Evolutionary conservation across 352 stramenopile species (phyloP).

Genomic region (Globisporangium emineosum): DNA sequence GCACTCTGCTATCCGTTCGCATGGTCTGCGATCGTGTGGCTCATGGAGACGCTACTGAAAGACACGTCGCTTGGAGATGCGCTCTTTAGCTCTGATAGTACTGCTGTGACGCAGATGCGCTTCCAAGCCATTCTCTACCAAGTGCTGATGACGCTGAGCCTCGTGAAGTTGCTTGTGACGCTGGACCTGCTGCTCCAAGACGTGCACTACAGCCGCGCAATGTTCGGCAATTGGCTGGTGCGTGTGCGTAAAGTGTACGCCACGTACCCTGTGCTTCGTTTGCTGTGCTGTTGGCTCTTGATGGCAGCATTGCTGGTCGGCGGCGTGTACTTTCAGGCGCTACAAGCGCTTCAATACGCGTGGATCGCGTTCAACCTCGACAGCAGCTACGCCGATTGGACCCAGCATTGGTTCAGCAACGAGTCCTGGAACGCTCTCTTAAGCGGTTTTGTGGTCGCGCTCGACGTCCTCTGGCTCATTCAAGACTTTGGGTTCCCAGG

Average conservation of each 20-base stretch:
- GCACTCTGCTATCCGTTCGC: slow-evolving; percentile 29
- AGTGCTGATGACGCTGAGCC: slow-evolving; percentile 35
- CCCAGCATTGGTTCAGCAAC: slow-evolving; percentile 32
- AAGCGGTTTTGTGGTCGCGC: slow-evolving; percentile 27
- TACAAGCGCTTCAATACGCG: slow-evolving; percentile 21
- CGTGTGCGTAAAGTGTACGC: slow-evolving; percentile 24
- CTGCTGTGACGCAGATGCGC: slow-evolving; percentile 26
- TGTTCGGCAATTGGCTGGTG: slow-evolving; percentile 32
- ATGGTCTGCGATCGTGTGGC: slow-evolving; percentile 26
- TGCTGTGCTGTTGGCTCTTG: slow-evolving; percentile 26
- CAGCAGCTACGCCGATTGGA: not conserved
- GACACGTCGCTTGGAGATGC: slow-evolving; percentile 14
- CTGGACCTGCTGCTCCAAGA: slow-evolving; percentile 49
- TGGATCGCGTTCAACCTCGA: slow-evolving; percentile 28
- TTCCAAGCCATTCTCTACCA: slow-evolving; percentile 33
- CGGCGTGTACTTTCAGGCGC: slow-evolving; percentile 27
- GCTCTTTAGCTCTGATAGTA: slow-evolving; percentile 16
- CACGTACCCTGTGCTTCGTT: slow-evolving; percentile 21
- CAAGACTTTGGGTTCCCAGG: slow-evolving; percentile 53
- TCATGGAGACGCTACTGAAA: slow-evolving; percentile 12
- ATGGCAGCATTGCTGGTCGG: slow-evolving; percentile 21
- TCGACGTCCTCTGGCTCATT: slow-evolving; percentile 51
- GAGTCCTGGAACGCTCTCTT: slow-evolving; percentile 37
- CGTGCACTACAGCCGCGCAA: slow-evolving; percentile 16
- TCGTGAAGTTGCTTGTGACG: slow-evolving; percentile 37